Percentiles rank a stretch among this genome's conserved stretches.
Conservation (phyloP, 2,329 filamentous ascomycete genomes). For the Aspergillus sp. region DNA sequence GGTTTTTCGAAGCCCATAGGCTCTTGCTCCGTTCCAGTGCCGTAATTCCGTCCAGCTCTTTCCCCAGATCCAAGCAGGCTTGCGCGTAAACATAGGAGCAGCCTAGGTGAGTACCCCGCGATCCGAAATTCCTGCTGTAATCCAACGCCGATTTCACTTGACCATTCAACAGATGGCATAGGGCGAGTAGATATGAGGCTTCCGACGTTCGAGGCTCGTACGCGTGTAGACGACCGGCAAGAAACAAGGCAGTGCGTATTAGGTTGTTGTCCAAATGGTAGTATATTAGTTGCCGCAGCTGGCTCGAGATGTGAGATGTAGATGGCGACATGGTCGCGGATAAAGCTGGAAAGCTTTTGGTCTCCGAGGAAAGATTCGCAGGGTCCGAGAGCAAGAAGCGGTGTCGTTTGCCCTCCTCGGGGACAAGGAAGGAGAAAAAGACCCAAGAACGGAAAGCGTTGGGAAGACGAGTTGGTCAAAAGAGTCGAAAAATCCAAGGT, state of each 20-base stretch:
- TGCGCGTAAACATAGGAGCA: slow-evolving; percentile 92
- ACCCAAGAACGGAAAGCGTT: background rate
- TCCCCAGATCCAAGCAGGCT: slow-evolving; percentile 76
- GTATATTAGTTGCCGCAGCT: slow-evolving; percentile 66
- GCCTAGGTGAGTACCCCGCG: slow-evolving; percentile 73
- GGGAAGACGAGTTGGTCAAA: background rate
- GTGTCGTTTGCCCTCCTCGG: slow-evolving; percentile 13
- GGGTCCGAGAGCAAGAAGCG: slow-evolving; percentile 6
- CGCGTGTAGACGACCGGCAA: slow-evolving; percentile 80
- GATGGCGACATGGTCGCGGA: slow-evolving; percentile 53
- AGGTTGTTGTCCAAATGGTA: slow-evolving; percentile 86
- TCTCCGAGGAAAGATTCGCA: background rate
- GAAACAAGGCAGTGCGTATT: slow-evolving; percentile 87
- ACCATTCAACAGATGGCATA: slow-evolving; percentile 80
- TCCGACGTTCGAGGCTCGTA: slow-evolving; percentile 81
- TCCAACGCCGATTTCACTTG: slow-evolving; percentile 86
- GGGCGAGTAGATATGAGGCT: slow-evolving; percentile 75
- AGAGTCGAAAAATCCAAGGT: background rate
- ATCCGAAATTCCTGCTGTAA: slow-evolving; percentile 68
- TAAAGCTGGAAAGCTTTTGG: background rate
- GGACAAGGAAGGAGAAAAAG: slow-evolving; percentile 8
- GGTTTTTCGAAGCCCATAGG: slow-evolving; percentile 73
- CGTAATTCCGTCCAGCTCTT: slow-evolving; percentile 75
- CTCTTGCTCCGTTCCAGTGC: slow-evolving; percentile 78
- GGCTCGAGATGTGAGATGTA: slow-evolving; percentile 55